Base-by-base conservation (phyloP, 2,329 filamentous ascomycete genomes). In the Aspergillus fischeri region DNA sequence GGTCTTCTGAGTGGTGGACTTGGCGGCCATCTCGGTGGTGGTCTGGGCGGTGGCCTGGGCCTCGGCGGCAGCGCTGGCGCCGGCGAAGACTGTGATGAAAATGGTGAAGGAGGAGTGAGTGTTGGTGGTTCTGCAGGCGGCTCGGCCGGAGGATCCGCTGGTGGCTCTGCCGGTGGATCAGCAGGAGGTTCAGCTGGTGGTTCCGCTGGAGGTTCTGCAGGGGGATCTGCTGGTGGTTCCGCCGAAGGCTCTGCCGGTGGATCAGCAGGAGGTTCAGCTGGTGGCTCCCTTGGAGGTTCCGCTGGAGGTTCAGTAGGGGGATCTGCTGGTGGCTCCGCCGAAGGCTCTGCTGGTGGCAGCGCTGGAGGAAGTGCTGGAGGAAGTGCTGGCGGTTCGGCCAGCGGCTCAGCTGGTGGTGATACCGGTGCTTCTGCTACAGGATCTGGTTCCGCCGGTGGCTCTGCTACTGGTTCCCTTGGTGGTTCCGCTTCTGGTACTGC, bases 311-410 rank as follows among this genome's bases (percentile, higher is more conserved):
- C 29, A 1, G 11, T 1, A 1, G 29, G 11, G 1, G 20, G 41
- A 1, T 7, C 8, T 1, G 17, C 41, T 3, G 41, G n/a, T 3
- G 17, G 17, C 0, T 35, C 32, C 0, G 11, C 29, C 6, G 11
- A 4, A 2, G 29, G 29, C 11, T 2, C 1, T 11, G 11, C 4
- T 3, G 32, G 0, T 21, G 20, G 41, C 1, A 2, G 1, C 3
- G 9, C n/a, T 3, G 6, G 41, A 1, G 41, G 38, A 3, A 25
- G 24, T 4, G 24, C 24, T 24, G 24, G 24, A 24, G 24, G 24
- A 24, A 24, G 24, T 24, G 7, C 28, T 8, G 7, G 28, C 3
- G 28, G 28, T 8, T 29, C 28, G 2, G 8, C 8, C 9, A 8
- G 28, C 2, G 29, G 29, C 1, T 32, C 29, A 3, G 29, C 29